Evolutionary conservation across 192 early-diverging fungal genomes (phyloP), one percentile per base, ranked within the genome.

Genomic region (Coemansia sp.): DNA sequence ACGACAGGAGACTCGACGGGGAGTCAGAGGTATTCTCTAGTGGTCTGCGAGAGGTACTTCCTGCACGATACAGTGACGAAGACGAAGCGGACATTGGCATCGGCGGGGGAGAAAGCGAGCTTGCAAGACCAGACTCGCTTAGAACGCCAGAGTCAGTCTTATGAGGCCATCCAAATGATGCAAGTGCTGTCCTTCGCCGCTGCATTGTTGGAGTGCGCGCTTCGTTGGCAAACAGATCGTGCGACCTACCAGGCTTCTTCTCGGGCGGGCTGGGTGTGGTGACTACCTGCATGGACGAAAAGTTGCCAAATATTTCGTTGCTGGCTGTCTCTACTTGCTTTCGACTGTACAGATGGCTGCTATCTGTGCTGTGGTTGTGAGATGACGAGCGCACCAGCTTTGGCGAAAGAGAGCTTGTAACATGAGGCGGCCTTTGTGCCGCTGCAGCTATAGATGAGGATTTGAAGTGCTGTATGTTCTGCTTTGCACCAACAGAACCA

Each of bases 221-320:
- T 28, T 66, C 59, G 52, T 34, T 28, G 6, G 28, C 40, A 60
- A 69, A 31, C 31, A 58, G 63, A 1, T 70, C 40, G 20, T 72
- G 73, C 15, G 68, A 55, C 56, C 66, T 59, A 25, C 69, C 56
- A 13, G 28, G 34, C 7, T 43, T 59, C 26, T 67, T 59, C 13
- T 69, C 78, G 2, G 78, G 72, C 7, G 72, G 78, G 34, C 66
- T 75, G 10, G 78, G 78, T 21, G 72, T 80, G 49, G 68, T 55
- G 3, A 52, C 26, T 9, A 59, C 69, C 33, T 61, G 67, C 6
- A 55, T 39, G 7, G 70, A 48, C 51, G 37, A 8, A 13, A 59
- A 48, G 34, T 8, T 40, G 20, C 48, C 23, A 33, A 57, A 37
- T 29, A 42, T 40, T 18, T 67, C 66, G 23, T 29, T n/a, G 21